phyloP scores from a whole-genome alignment of 2,329 filamentous ascomycete genomes.

The Malbranchea cinnamomea region DNA sequence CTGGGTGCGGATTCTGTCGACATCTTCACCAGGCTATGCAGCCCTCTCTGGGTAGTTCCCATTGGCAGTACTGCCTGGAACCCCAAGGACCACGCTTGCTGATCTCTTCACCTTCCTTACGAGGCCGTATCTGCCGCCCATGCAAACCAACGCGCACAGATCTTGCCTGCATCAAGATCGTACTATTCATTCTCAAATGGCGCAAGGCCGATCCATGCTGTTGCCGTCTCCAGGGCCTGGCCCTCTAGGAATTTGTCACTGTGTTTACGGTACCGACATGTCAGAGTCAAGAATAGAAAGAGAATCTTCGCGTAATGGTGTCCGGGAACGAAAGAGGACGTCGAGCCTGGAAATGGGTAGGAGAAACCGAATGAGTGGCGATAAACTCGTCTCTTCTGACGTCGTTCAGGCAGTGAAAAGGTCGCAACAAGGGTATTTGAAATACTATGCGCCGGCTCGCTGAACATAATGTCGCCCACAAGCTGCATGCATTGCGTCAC shows the following conservation, averaged over 20 bases:
- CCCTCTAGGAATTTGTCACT: constrained; percentile 10
- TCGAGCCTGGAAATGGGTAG: constrained; percentile 22
- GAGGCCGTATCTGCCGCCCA: too few species aligned
- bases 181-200: too few species aligned
- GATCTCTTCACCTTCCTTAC: too few species aligned
- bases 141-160: too few species aligned
- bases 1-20: too few species aligned
- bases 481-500: constrained; percentile 10
- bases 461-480: constrained; percentile 11
- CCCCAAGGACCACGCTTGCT: too few species aligned
- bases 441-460: constrained; percentile 8
- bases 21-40: too few species aligned
- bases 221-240: constrained; percentile 11
- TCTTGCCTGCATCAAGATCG: too few species aligned
- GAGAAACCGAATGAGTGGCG: constrained; percentile 14
- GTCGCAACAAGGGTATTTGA: constrained; percentile 6
- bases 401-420: constrained; percentile 7
- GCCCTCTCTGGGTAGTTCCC: too few species aligned
- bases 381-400: constrained; percentile 8
- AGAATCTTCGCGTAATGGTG: constrained; percentile 13
- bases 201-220: constrained; percentile 12
- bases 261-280: constrained; percentile 10
- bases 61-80: too few species aligned
- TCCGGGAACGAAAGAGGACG: constrained; percentile 10
- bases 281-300: constrained; percentile 12